Evolutionary conservation across 306 rosid species (phyloP).

Genomic region (Cicer cuneatum): DNA sequence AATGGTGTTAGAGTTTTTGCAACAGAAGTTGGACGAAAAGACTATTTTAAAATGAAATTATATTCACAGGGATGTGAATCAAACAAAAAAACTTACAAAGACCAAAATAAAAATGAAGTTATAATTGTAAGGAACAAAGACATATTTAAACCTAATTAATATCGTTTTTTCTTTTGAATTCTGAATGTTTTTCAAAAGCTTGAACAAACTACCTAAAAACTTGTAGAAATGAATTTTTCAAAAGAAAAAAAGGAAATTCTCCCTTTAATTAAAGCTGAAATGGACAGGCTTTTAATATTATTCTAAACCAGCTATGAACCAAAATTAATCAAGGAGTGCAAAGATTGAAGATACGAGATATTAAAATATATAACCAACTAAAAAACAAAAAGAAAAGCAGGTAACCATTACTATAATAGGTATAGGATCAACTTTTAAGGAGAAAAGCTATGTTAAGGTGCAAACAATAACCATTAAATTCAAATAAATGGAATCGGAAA

Average conservation of each 20-base stretch:
- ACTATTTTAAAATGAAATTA: no score
- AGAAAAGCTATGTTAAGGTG: conserved; percentile 1
- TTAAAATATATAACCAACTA: conserved; percentile 1
- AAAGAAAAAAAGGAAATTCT: not conserved
- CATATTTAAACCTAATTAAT: no score
- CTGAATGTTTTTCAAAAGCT: not conserved
- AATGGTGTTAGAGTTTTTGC: no score
- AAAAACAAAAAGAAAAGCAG: not conserved
- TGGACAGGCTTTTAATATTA: not conserved
- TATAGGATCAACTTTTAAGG: not conserved
- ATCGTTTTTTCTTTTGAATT: not conserved
- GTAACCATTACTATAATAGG: not conserved
- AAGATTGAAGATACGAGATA: not conserved
- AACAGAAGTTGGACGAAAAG: no score
- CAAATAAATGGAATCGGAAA: conserved; percentile 2
- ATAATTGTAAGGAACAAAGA: no score
- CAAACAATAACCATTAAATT: not conserved
- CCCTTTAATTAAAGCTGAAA: not conserved
- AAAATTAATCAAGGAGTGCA: not conserved
- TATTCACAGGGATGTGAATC: no score
- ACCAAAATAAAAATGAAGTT: no score
- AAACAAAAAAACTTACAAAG: no score
- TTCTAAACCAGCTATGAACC: conserved; percentile 23
- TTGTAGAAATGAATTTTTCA: not conserved
- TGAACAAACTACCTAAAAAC: not conserved